These are phyloP conservation scores for Filobasidium floriforme DNA, from an alignment of 768 basidiomycete genomes.

Conservation along the genomic window DNA sequence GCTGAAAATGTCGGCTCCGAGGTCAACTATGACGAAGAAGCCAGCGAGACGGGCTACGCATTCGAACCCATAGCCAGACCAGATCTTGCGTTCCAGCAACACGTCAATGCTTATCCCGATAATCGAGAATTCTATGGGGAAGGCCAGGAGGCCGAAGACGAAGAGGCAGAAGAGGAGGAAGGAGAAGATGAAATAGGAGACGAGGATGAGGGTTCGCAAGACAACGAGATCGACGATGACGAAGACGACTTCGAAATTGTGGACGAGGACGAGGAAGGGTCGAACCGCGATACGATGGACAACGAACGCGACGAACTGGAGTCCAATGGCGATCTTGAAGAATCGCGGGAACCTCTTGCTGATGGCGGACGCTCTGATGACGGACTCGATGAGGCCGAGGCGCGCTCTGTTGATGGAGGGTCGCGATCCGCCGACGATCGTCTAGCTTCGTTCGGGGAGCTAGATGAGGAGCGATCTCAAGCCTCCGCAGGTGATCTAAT, in stretches of 20 bases:
- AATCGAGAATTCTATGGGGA: neutral
- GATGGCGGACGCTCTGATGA: no score
- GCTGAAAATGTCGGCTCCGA: neutral
- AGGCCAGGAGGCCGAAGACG: slow-evolving; percentile 6
- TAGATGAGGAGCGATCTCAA: no score
- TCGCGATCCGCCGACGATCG: no score
- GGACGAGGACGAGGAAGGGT: neutral
- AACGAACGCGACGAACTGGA: neutral
- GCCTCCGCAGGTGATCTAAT: neutral
- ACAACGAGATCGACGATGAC: neutral
- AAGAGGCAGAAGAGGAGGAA: neutral
- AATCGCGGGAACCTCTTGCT: no score
- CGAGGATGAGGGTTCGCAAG: slow-evolving; percentile 1
- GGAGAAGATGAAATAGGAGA: slow-evolving; percentile 5
- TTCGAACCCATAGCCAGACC: neutral
- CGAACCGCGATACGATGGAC: neutral
- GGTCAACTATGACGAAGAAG: neutral
- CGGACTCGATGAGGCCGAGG: no score
- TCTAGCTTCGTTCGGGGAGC: no score
- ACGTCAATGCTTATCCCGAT: neutral
- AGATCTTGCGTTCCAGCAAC: neutral
- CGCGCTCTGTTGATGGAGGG: no score
- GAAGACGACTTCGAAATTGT: neutral
- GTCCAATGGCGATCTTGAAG: neutral
- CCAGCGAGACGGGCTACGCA: no score